phyloP scores from a whole-genome alignment of 305 asterid genomes.

The Fraxinus floribunda region DNA sequence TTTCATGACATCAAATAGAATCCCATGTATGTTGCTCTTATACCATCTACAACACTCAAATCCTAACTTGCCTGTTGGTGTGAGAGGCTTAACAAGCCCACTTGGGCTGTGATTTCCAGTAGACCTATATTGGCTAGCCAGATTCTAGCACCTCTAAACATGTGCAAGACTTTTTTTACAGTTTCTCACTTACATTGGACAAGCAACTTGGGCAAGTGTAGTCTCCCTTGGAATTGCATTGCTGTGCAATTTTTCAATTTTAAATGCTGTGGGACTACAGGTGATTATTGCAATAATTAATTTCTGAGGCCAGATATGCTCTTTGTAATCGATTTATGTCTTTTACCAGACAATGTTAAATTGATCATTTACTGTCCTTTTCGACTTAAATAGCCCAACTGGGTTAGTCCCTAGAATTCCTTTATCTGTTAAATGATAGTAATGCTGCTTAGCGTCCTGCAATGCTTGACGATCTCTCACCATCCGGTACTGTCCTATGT shows the following conservation, averaged over 20 bases:
- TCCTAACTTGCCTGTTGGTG: background rate
- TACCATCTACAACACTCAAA: background rate
- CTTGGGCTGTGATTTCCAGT: background rate
- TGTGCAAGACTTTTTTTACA: background rate
- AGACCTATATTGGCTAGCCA: background rate
- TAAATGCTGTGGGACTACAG: background rate
- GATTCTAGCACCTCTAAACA: background rate
- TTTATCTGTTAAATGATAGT: background rate
- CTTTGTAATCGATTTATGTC: background rate
- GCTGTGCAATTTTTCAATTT: background rate
- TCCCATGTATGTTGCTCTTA: background rate
- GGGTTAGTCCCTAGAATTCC: background rate
- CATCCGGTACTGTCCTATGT: background rate
- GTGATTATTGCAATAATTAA: background rate
- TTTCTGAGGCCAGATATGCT: background rate
- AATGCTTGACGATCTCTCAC: background rate
- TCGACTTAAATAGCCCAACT: background rate
- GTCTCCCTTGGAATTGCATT: background rate
- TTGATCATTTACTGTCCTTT: background rate
- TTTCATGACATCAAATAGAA: background rate
- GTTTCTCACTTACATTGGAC: background rate
- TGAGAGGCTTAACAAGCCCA: slow-evolving; percentile 1
- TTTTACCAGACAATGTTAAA: background rate
- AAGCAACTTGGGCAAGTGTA: background rate
- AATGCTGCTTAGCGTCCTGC: background rate